Evolutionary conservation across 345 rosid genomes (phyloP).

Genomic region (rapeseed (Brassica napus)): Da-Ae NC_063434.1:8201501-8202000

Average conservation of each 20-base stretch:
- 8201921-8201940: constrained; percentile 56
- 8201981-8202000: constrained; percentile 48
- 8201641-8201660: constrained; percentile 48
- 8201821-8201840: constrained; percentile 32
- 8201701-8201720: constrained; percentile 41
- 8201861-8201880: constrained; percentile 32
- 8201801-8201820: constrained; percentile 54
- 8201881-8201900: constrained; percentile 59
- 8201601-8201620: constrained; percentile 54
- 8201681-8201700: constrained; percentile 45
- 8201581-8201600: constrained; percentile 57
- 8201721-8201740: constrained; percentile 37
- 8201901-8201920: constrained; percentile 57
- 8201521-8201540: constrained; percentile 42
- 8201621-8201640: constrained; percentile 44
- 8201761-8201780: constrained; percentile 48
- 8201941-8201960: constrained; percentile 52
- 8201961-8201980: constrained; percentile 64
- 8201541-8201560: constrained; percentile 70
- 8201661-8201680: constrained; percentile 40
- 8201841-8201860: constrained; percentile 33
- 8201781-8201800: constrained; percentile 36
- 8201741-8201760: constrained; percentile 40
- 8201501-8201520: constrained; percentile 41
- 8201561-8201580: constrained; percentile 89